These are phyloP conservation scores for Danielia oregonensis DNA, from an alignment of 805 yeast species.

Conservation along the genomic window DNA sequence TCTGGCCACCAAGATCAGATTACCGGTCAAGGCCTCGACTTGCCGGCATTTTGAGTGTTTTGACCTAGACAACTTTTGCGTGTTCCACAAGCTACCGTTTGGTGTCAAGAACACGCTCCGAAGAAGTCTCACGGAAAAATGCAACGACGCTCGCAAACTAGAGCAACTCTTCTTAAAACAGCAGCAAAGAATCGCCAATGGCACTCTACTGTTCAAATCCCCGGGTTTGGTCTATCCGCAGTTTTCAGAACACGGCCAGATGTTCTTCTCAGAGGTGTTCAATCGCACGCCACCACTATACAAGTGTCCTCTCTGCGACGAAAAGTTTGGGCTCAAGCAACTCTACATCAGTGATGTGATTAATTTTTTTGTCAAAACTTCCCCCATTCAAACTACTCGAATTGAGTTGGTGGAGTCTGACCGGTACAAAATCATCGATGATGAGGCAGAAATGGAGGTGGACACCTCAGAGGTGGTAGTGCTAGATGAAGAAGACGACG, in stretches of 20 bases:
- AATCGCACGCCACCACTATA: conserved; percentile 24
- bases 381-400: conserved; percentile 30
- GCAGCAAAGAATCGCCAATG: conserved; percentile 11
- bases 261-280: conserved; percentile 15
- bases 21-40: conserved; percentile 36
- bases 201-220: conserved; percentile 6
- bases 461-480: conserved; percentile 24
- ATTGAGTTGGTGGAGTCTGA: conserved; percentile 34
- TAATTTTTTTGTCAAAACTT: conserved; percentile 39
- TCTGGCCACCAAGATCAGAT: conserved; percentile 32
- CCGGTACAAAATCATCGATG: conserved; percentile 32
- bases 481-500: conserved; percentile 29
- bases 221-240: conserved; percentile 12
- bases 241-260: conserved; percentile 17
- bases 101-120: conserved; percentile 21
- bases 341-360: conserved; percentile 35
- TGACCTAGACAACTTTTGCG: conserved; percentile 40
- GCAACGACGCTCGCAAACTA: conserved; percentile 17
- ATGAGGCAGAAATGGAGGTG: conserved; percentile 11
- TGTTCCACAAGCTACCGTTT: conserved; percentile 31
- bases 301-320: conserved; percentile 41
- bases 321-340: conserved; percentile 28
- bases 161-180: conserved; percentile 12
- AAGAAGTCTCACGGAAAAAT: conserved; percentile 25
- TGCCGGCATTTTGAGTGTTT: conserved; percentile 44